Conservation (phyloP, 2,329 filamentous ascomycete species). For the Paraphaeosphaeria sporulosa region DNA sequence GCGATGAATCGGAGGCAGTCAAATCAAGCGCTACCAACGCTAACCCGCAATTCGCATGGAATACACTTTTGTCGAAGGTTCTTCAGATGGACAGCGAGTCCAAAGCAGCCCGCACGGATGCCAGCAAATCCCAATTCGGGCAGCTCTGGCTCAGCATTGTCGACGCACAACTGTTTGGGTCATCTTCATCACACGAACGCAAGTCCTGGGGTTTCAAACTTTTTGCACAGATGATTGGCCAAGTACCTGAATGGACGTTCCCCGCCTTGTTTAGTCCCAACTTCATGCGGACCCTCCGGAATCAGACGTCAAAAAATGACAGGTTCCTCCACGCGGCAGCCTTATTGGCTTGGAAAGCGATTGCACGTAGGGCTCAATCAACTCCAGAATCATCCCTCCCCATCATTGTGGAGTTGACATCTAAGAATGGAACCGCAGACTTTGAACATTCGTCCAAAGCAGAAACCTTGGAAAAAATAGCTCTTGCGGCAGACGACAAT, state of each 20-base stretch:
- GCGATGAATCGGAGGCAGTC: conserved; percentile 52
- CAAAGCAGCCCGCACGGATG: conserved; percentile 41
- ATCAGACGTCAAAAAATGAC: conserved; percentile 46
- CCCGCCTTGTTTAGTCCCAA: conserved; percentile 80
- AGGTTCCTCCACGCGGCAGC: conserved; percentile 70
- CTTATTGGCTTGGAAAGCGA: conserved; percentile 74
- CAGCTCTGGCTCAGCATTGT: conserved; percentile 88
- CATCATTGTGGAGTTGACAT: conserved; percentile 73
- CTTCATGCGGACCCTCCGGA: conserved; percentile 65
- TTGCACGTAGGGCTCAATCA: conserved; percentile 69
- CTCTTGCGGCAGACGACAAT: conserved; percentile 65
- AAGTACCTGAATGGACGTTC: conserved; percentile 59
- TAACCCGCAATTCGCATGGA: conserved; percentile 88
- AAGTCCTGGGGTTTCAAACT: conserved; percentile 93
- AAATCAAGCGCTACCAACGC: conserved; percentile 79
- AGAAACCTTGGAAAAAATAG: conserved; percentile 80
- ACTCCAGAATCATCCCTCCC: conserved; percentile 65
- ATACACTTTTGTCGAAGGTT: conserved; percentile 69
- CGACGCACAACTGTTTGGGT: conserved; percentile 85
- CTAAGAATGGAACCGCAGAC: conserved; percentile 73
- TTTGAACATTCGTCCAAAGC: conserved; percentile 88
- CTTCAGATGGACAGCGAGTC: conserved; percentile 33
- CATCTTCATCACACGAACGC: conserved; percentile 81
- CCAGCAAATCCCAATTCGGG: conserved; percentile 62
- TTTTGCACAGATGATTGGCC: conserved; percentile 76